Percentiles rank a stretch among this genome's conserved stretches.
These are phyloP conservation scores for Nidularia sp. DNA, from an alignment of 768 basidiomycete genomes.

Conservation along the genomic window DNA sequence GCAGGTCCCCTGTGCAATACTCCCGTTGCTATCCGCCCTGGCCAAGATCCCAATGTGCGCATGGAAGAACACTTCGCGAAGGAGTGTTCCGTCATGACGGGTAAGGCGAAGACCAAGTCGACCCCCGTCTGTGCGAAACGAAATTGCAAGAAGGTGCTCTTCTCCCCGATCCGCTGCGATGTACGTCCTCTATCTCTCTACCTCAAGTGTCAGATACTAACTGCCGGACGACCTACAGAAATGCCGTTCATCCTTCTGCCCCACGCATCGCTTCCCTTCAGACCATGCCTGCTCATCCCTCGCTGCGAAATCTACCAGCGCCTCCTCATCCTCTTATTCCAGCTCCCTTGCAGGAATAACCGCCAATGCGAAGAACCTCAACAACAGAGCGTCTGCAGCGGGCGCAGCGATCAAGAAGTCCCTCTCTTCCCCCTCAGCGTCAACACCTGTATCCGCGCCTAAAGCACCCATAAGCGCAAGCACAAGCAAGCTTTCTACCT, in stretches of 20 bases:
- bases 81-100: conserved; percentile 69
- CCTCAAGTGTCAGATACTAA: conserved; percentile 1
- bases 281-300: conserved; percentile 56
- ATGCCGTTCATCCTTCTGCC: conserved; percentile 71
- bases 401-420: conserved; percentile 28
- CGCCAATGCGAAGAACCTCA: conserved; percentile 34
- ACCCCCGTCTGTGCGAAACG: conserved; percentile 55
- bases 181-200: conserved; percentile 40
- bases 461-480: conserved; percentile 13
- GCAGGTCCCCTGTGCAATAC: conserved; percentile 73
- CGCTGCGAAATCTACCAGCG: conserved; percentile 6
- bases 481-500: conserved; percentile 9
- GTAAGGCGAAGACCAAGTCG: conserved; percentile 40
- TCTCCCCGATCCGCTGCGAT: conserved; percentile 69
- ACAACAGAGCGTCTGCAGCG: conserved; percentile 32
- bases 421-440: conserved; percentile 17
- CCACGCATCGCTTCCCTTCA: conserved; percentile 72
- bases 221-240: conserved; percentile 32
- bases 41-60: conserved; percentile 75
- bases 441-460: conserved; percentile 11
- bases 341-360: conserved; percentile 25
- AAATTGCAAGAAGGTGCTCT: conserved; percentile 71
- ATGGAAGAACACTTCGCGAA: conserved; percentile 73
- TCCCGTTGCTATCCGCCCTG: conserved; percentile 71
- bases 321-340: conserved; percentile 9